Conservation (phyloP, 148 eudicot genomes). For the Cornus kousa region DNA sequence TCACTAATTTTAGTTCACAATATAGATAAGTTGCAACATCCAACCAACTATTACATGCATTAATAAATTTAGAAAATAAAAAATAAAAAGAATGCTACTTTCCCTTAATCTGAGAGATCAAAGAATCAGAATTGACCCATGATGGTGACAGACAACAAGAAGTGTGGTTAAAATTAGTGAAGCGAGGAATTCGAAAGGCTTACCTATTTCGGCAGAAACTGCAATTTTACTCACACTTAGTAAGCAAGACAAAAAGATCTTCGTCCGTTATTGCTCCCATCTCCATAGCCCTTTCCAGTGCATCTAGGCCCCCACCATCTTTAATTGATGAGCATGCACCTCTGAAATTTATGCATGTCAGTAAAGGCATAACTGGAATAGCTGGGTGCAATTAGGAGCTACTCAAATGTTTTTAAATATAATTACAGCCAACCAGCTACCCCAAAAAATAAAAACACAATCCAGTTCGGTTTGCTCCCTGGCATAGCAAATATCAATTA, state of each 20-base stretch:
- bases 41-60: background rate
- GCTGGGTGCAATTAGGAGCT: too few relatives aligned
- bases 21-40: too few relatives aligned
- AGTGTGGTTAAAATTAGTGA: background rate
- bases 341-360: constrained; percentile 37
- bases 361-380: background rate
- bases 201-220: constrained; percentile 2
- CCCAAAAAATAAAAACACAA: too few relatives aligned
- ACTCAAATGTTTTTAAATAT: too few relatives aligned
- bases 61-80: background rate
- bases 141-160: background rate
- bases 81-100: background rate
- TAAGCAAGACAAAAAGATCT: constrained; percentile 79
- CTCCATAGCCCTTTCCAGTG: constrained; percentile 95
- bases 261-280: constrained; percentile 94
- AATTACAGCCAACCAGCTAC: too few relatives aligned
- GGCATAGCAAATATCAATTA: background rate
- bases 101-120: background rate
- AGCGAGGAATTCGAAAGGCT: background rate
- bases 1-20: too few relatives aligned
- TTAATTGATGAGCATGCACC: constrained; percentile 75
- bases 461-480: background rate
- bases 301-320: constrained; percentile 80
- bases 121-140: background rate
- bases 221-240: constrained; percentile 50